A percentile compares a stretch with the other conserved stretches of the same genome.
Conservation (phyloP, 805 yeast genomes). For the Starmera dryadoides region DNA sequence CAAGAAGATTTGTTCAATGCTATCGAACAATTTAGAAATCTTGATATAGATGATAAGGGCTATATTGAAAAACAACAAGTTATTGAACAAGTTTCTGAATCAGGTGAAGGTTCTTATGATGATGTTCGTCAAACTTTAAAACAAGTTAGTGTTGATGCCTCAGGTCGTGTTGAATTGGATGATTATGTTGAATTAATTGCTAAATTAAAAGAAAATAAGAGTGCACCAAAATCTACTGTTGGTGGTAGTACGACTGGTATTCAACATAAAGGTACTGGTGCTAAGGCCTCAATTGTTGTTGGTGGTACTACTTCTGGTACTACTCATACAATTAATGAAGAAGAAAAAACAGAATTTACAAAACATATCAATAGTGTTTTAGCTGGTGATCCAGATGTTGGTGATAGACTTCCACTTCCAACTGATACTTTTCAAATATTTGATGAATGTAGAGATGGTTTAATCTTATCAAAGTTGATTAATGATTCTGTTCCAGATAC, state of each 20-base stretch:
- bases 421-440: conserved; percentile 91
- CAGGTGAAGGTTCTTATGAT: conserved; percentile 82
- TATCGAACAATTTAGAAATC: conserved; percentile 78
- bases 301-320: conserved; percentile 87
- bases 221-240: conserved; percentile 23
- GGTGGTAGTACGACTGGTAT: conserved; percentile 13
- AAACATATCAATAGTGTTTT: conserved; percentile 91
- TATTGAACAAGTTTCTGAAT: conserved; percentile 70
- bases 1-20: conserved; percentile 83
- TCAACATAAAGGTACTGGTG: conserved; percentile 45
- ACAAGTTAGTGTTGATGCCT: conserved; percentile 86
- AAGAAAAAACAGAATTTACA: conserved; percentile 92
- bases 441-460: conserved; percentile 94
- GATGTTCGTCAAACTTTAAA: conserved; percentile 91
- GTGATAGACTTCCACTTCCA: conserved; percentile 82
- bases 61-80: conserved; percentile 90
- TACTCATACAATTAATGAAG: conserved; percentile 94
- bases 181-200: conserved; percentile 85
- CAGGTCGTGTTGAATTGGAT: conserved; percentile 94
- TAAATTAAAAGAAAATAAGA: conserved; percentile 55
- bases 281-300: conserved; percentile 71
- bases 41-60: conserved; percentile 89
- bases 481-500: conserved; percentile 98
- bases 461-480: conserved; percentile 85
- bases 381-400: conserved; percentile 82